Evolutionary conservation across 108 stramenopile species (phyloP).

Genomic region (Epithemia pelagica): DNA sequence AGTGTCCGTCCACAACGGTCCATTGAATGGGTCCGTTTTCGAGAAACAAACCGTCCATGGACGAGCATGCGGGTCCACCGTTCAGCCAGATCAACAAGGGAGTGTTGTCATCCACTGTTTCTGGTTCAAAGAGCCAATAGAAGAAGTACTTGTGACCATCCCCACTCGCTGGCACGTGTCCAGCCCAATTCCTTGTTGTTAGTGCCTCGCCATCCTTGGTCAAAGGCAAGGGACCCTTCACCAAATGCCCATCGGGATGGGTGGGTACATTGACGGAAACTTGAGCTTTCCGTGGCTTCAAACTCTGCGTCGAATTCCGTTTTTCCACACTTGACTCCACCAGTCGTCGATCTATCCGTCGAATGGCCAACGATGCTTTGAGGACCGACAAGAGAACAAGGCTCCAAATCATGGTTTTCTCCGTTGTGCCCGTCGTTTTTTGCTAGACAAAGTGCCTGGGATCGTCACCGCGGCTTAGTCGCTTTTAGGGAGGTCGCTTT

Average conservation of each 20-base stretch:
- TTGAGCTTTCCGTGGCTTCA: background rate
- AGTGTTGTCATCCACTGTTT: background rate
- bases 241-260: conserved; percentile 31
- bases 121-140: conserved; percentile 87
- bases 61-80: conserved; percentile 55
- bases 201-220: conserved; percentile 1
- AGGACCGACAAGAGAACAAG: background rate
- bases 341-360: background rate
- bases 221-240: conserved; percentile 32
- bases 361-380: background rate
- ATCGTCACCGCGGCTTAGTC: no score
- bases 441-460: no score
- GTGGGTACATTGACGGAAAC: background rate
- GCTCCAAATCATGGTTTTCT: background rate
- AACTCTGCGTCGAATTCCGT: background rate
- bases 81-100: conserved; percentile 14
- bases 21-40: conserved; percentile 29
- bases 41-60: conserved; percentile 39
- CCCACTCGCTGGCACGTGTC: conserved; percentile 51
- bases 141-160: conserved; percentile 83
- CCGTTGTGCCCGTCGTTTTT: no score
- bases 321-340: background rate
- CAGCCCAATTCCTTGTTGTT: conserved; percentile 59
- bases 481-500: no score
- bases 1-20: conserved; percentile 19